A percentile compares a stretch with the other conserved stretches of the same genome.
Conservation (phyloP, 176 grass and related monocot species). For the Chrysopogon serrulatus region DNA sequence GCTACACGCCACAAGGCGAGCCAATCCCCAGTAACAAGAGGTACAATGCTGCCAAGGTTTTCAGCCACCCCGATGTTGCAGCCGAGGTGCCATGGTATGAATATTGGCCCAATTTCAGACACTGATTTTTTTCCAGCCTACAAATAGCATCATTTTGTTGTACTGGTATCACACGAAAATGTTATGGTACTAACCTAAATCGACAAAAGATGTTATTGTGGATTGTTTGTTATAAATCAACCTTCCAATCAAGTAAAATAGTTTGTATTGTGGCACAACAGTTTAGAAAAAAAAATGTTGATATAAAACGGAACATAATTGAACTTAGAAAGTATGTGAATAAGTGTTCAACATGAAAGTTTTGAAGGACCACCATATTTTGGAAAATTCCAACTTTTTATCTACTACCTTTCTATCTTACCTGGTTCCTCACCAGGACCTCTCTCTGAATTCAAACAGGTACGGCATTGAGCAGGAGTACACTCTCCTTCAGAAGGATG, state of each 20-base stretch:
- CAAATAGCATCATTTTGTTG: neutral
- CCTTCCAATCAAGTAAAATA: neutral
- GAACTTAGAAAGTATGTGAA: neutral
- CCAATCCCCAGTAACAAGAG: conserved; percentile 91
- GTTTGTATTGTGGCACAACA: neutral
- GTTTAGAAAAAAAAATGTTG: neutral
- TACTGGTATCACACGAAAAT: neutral
- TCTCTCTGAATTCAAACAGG: conserved; percentile 54
- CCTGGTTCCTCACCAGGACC: conserved; percentile 15
- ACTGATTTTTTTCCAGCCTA: neutral
- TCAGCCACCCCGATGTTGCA: conserved; percentile 59
- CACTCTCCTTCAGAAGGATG: conserved; percentile 93
- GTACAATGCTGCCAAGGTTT: conserved; percentile 73
- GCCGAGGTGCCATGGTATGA: conserved; percentile 75
- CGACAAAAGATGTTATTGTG: neutral
- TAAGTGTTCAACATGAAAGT: neutral
- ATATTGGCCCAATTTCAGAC: neutral
- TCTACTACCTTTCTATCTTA: conserved; percentile 1
- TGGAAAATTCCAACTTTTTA: neutral
- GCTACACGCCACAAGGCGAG: conserved; percentile 81
- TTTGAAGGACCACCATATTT: conserved; percentile 10
- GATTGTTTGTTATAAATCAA: no score
- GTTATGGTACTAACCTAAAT: neutral
- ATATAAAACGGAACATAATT: neutral
- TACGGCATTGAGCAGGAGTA: conserved; percentile 98